phyloP scores from a whole-genome alignment of 768 basidiomycete genomes.

The Leccinum boreale region DNA sequence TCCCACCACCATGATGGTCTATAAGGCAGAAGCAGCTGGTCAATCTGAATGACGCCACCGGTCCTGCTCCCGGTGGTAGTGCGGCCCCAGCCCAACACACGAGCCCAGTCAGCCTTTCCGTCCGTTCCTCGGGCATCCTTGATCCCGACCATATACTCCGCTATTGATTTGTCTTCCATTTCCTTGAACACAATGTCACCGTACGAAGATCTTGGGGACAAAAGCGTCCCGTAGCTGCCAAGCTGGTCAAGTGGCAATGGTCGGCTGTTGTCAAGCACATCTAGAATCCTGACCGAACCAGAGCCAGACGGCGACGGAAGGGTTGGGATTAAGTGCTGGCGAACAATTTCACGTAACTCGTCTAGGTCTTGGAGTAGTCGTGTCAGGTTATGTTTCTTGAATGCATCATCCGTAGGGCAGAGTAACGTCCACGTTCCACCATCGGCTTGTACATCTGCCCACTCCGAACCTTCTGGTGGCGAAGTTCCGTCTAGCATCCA shows the following conservation, averaged over 20 bases:
- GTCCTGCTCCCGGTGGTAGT: conserved; percentile 68
- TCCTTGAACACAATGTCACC: conserved; percentile 82
- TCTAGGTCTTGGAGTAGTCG: conserved; percentile 56
- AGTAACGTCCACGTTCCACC: conserved; percentile 77
- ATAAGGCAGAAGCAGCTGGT: conserved; percentile 81
- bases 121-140: conserved; percentile 69
- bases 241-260: conserved; percentile 72
- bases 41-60: conserved; percentile 89
- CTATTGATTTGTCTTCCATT: conserved; percentile 39
- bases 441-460: conserved; percentile 44
- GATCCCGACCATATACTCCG: conserved; percentile 61
- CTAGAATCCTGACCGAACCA: conserved; percentile 25
- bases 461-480: conserved; percentile 68
- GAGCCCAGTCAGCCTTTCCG: conserved; percentile 60
- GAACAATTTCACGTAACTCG: conserved; percentile 55
- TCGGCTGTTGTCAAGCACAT: conserved; percentile 57
- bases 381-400: conserved; percentile 84
- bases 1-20: conserved; percentile 80
- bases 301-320: conserved; percentile 22
- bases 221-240: conserved; percentile 73
- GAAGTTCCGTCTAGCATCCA: conserved; percentile 88
- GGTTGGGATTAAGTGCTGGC: conserved; percentile 72
- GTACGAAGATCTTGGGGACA: conserved; percentile 62
- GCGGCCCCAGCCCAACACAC: conserved; percentile 70
- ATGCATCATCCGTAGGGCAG: conserved; percentile 90